These are phyloP conservation scores for Thalassiosira profunda DNA, from an alignment of 108 stramenopile species.

Conservation along the genomic window DNA sequence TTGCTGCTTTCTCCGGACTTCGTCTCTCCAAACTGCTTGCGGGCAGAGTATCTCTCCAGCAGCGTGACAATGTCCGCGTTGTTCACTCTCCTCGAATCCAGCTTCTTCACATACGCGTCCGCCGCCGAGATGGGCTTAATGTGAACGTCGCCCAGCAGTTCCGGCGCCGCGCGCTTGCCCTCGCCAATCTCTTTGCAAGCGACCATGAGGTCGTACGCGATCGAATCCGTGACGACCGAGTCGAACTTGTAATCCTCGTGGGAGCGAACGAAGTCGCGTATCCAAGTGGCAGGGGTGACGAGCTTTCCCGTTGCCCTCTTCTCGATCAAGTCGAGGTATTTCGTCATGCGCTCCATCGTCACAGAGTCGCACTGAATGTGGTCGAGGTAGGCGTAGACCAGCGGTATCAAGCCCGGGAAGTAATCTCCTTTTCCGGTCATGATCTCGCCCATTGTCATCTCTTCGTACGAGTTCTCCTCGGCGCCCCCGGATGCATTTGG, in stretches of 20 bases:
- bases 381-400: constrained; percentile 97
- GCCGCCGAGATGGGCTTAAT: constrained; percentile 79
- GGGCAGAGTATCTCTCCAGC: constrained; percentile 41
- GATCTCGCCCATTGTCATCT: constrained; percentile 98
- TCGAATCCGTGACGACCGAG: constrained; percentile 90
- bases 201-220: constrained; percentile 92
- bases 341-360: constrained; percentile 73
- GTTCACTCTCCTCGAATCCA: constrained; percentile 78
- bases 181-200: constrained; percentile 90
- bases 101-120: constrained; percentile 84
- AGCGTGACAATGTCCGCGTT: constrained; percentile 67
- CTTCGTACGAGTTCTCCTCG: constrained; percentile 93
- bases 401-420: constrained; percentile 97
- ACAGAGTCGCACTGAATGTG: constrained; percentile 91
- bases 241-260: constrained; percentile 97
- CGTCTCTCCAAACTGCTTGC: constrained; percentile 34
- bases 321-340: constrained; percentile 89
- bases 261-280: constrained; percentile 88
- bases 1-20: constrained; percentile 11
- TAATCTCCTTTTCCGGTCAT: constrained; percentile 97
- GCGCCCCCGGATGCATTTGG: constrained; percentile 76
- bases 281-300: constrained; percentile 96
- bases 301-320: constrained; percentile 93
- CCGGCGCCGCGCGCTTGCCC: constrained; percentile 79
- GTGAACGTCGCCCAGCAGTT: constrained; percentile 72